Percentiles rank a stretch among this genome's conserved stretches.
Conservation (phyloP, 2,329 filamentous ascomycete genomes). For the Tolypocladium endophyticum region DNA sequence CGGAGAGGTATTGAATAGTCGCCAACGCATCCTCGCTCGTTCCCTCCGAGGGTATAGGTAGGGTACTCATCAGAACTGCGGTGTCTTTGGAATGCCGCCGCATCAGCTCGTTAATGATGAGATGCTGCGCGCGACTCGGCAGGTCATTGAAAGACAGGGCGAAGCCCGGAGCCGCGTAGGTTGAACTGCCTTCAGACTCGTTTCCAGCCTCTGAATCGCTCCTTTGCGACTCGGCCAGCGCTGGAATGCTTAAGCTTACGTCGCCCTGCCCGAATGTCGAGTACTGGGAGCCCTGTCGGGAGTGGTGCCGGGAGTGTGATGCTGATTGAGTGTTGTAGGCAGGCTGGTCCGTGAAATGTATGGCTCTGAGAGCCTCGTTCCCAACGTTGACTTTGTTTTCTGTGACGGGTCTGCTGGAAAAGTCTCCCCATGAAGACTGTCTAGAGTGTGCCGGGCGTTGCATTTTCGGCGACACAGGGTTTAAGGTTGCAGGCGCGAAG, state of each 20-base stretch:
- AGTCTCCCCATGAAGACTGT: slow-evolving; percentile 41
- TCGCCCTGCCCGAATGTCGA: slow-evolving; percentile 21
- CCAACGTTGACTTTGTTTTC: slow-evolving; percentile 48
- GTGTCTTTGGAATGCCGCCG: slow-evolving; percentile 55
- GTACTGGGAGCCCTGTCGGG: slow-evolving; percentile 25
- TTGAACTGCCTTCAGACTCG: slow-evolving; percentile 24
- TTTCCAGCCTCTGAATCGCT: slow-evolving; percentile 11
- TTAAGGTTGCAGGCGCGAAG: slow-evolving; percentile 41
- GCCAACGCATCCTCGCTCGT: slow-evolving; percentile 61
- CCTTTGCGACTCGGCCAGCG: slow-evolving; percentile 30
- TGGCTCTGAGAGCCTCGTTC: slow-evolving; percentile 43
- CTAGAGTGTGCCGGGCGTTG: slow-evolving; percentile 27
- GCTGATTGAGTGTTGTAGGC: slow-evolving; percentile 10
- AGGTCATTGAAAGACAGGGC: slow-evolving; percentile 79
- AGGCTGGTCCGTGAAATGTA: slow-evolving; percentile 46
- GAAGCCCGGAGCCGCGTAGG: slow-evolving; percentile 49
- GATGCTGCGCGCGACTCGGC: slow-evolving; percentile 71
- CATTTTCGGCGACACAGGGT: slow-evolving; percentile 13
- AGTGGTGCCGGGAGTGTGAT: slow-evolving; percentile 22
- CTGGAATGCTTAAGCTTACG: slow-evolving; percentile 30
- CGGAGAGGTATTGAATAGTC: slow-evolving; percentile 64
- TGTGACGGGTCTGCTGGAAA: slow-evolving; percentile 53
- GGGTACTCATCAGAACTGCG: slow-evolving; percentile 71
- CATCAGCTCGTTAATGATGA: slow-evolving; percentile 82
- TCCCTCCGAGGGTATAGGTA: slow-evolving; percentile 71